Conservation (phyloP, 2,329 filamentous ascomycete genomes). For the Fusarium ambrosium region DNA sequence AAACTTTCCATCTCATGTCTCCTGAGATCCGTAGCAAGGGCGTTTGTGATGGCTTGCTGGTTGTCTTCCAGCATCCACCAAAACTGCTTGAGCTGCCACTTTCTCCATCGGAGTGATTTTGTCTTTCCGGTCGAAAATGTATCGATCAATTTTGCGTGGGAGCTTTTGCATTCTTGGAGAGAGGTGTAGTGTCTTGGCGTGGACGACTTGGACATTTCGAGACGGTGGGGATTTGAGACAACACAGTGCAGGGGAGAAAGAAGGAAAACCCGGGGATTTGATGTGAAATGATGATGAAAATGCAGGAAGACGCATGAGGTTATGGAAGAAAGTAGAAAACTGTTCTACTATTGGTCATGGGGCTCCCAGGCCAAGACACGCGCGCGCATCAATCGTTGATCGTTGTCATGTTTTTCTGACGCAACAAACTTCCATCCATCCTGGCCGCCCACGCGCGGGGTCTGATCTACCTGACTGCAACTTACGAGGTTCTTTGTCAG, state of each 20-base stretch:
- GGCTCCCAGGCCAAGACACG: neutral
- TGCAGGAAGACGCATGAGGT: neutral
- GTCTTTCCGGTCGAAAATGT: constrained; percentile 44
- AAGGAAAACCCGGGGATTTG: neutral
- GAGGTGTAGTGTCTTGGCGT: neutral
- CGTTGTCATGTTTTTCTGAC: neutral
- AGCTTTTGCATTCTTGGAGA: neutral
- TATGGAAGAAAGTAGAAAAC: neutral
- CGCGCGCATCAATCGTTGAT: no score
- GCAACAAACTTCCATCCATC: neutral
- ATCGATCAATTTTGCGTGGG: neutral
- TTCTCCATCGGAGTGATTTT: constrained; percentile 55
- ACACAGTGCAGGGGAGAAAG: neutral
- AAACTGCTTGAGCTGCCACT: constrained; percentile 57
- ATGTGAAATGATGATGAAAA: neutral
- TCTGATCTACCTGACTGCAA: no score
- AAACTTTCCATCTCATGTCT: constrained; percentile 52
- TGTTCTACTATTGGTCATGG: neutral
- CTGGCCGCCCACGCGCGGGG: neutral
- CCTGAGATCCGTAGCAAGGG: constrained; percentile 53
- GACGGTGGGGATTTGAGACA: neutral
- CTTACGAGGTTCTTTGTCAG: no score
- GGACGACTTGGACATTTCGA: neutral
- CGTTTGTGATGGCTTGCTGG: constrained; percentile 49
- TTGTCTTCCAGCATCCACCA: constrained; percentile 60